Conservation (phyloP, 805 yeast species). For the Saccharomycopsis schoenii region DNA sequence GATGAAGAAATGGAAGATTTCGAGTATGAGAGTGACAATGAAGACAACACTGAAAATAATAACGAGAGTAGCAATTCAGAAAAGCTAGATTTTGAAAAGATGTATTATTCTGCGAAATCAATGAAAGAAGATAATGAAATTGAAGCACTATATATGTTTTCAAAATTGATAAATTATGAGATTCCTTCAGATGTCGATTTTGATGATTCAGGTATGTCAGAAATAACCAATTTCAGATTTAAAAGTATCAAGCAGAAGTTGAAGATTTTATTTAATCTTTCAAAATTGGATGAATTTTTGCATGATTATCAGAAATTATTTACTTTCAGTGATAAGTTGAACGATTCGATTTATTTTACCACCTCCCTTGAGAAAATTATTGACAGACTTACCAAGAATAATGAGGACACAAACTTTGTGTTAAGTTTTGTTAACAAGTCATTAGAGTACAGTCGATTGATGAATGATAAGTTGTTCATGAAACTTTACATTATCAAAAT, state of each 20-base stretch:
- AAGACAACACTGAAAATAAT: not conserved
- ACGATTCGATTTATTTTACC: constrained; percentile 29
- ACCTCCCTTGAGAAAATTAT: constrained; percentile 32
- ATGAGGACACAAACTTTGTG: constrained; percentile 25
- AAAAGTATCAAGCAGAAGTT: constrained; percentile 33
- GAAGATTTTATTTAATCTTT: constrained; percentile 26
- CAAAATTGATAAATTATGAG: not conserved
- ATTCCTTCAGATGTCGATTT: not conserved
- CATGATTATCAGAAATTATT: constrained; percentile 23
- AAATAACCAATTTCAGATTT: constrained; percentile 27
- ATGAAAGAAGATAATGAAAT: constrained; percentile 11
- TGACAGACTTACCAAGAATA: constrained; percentile 26
- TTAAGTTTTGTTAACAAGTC: constrained; percentile 27
- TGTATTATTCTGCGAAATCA: constrained; percentile 17
- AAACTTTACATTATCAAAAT: constrained; percentile 38
- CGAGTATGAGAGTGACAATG: constrained; percentile 5
- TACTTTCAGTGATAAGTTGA: constrained; percentile 23
- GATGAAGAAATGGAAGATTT: constrained; percentile 18
- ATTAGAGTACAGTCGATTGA: constrained; percentile 19
- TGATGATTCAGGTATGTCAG: not conserved
- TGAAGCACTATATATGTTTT: constrained; percentile 9
- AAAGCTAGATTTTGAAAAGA: constrained; percentile 4
- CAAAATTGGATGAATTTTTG: constrained; percentile 23
- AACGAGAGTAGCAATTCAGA: not conserved
- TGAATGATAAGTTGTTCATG: constrained; percentile 35